Conservation (phyloP, 192 early-diverging fungal species). For the Coemansia sp. region DNA sequence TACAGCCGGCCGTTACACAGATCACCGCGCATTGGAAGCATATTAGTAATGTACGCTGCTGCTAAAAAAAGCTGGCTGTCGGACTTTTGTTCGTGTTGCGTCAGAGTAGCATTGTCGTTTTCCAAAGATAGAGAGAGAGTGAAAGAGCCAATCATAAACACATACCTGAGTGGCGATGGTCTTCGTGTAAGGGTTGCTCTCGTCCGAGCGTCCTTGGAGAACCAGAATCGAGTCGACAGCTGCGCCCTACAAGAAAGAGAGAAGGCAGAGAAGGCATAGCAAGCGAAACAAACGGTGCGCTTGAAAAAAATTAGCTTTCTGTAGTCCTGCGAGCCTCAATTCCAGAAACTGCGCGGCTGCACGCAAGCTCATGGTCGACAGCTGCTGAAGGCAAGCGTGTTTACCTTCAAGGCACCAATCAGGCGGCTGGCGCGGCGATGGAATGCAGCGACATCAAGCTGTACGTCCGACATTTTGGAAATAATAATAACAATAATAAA, state of each 20-base stretch:
- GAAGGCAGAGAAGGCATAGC: neutral
- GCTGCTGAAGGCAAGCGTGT: too few relatives aligned
- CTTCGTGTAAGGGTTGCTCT: slow-evolving; percentile 43
- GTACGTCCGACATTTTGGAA: slow-evolving; percentile 39
- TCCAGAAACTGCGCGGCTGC: too few relatives aligned
- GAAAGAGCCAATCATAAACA: neutral
- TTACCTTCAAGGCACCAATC: slow-evolving; percentile 35
- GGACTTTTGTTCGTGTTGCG: too few relatives aligned
- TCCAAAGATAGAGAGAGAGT: neutral
- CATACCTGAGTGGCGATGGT: slow-evolving; percentile 58
- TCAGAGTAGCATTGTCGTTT: too few relatives aligned
- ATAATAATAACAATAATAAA: slow-evolving; percentile 1
- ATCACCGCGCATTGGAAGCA: too few relatives aligned
- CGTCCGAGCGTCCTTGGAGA: slow-evolving; percentile 30
- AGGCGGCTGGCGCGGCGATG: slow-evolving; percentile 42
- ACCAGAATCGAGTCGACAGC: slow-evolving; percentile 32
- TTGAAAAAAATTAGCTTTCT: too few relatives aligned
- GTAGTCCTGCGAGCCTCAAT: too few relatives aligned
- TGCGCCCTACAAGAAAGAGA: neutral
- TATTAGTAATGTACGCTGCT: too few relatives aligned
- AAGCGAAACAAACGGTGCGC: too few relatives aligned
- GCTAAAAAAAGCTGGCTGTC: too few relatives aligned
- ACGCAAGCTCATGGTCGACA: too few relatives aligned
- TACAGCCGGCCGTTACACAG: too few relatives aligned
- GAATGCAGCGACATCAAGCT: slow-evolving; percentile 39